These are phyloP conservation scores for Flaveria floridana DNA, from an alignment of 140 eudicot genomes.

Conservation along the genomic window DNA sequence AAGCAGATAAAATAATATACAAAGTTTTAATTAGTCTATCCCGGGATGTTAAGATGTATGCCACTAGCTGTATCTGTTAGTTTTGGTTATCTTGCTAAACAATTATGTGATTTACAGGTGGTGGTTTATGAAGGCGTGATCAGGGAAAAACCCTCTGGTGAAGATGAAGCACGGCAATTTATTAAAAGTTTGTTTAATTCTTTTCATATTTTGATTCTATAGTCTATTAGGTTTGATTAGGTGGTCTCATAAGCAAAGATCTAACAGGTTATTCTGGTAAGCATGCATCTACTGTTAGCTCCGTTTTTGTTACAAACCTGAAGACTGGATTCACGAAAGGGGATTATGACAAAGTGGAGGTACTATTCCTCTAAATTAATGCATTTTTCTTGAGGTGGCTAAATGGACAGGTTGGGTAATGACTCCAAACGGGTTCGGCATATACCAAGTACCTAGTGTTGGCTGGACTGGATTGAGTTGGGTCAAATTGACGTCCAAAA, in stretches of 20 bases:
- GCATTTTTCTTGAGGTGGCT: background rate
- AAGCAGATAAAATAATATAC: background rate
- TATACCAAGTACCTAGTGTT: background rate
- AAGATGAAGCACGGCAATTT: constrained; percentile 67
- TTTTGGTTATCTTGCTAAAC: constrained; percentile 31
- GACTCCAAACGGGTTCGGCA: background rate
- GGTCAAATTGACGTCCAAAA: background rate
- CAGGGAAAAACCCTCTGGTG: constrained; percentile 76
- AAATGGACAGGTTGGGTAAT: background rate
- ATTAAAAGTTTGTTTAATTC: constrained; percentile 54
- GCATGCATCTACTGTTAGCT: constrained; percentile 67
- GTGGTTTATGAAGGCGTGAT: constrained; percentile 88
- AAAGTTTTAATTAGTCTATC: background rate
- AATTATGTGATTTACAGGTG: constrained; percentile 56
- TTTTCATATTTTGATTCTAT: background rate
- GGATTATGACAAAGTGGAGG: constrained; percentile 90
- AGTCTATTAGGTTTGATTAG: constrained; percentile 19
- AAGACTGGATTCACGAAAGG: constrained; percentile 65
- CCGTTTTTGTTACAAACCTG: constrained; percentile 79
- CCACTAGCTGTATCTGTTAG: background rate
- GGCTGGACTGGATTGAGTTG: background rate
- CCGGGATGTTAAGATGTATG: background rate
- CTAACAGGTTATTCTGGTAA: constrained; percentile 69
- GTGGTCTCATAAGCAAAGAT: constrained; percentile 25
- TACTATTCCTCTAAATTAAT: constrained; percentile 28